Conservation (phyloP, 2,329 filamentous ascomycete genomes). For the Teratosphaeria viscida region DNA sequence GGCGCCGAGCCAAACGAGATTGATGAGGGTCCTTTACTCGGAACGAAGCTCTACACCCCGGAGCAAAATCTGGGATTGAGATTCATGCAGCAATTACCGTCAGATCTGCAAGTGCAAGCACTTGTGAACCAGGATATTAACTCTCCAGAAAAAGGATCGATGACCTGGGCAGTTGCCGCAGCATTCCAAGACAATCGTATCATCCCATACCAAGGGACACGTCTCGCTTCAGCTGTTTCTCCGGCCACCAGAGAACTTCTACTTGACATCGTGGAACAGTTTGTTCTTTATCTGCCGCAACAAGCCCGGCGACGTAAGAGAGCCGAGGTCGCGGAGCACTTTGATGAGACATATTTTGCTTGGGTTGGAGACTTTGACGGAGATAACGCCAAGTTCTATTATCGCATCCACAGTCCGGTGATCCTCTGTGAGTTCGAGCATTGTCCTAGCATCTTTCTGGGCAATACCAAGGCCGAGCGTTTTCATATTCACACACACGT, state of each 20-base stretch:
- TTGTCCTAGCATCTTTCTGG: constrained; percentile 58
- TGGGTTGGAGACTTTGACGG: constrained; percentile 65
- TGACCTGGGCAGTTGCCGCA: constrained; percentile 53
- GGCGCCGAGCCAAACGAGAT: constrained; percentile 71
- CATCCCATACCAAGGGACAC: constrained; percentile 59
- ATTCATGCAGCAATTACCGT: constrained; percentile 55
- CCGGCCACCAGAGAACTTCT: constrained; percentile 44
- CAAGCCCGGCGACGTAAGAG: constrained; percentile 46
- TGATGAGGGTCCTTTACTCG: constrained; percentile 51
- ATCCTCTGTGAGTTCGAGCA: constrained; percentile 69
- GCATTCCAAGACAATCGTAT: constrained; percentile 69
- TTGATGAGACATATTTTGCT: constrained; percentile 64
- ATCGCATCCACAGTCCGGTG: constrained; percentile 65
- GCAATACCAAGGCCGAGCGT: constrained; percentile 61
- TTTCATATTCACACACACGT: constrained; percentile 71
- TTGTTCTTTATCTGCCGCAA: constrained; percentile 56
- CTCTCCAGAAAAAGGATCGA: constrained; percentile 19
- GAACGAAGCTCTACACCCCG: constrained; percentile 55
- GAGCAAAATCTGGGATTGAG: constrained; percentile 56
- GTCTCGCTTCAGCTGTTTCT: constrained; percentile 40
- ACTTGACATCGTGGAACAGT: constrained; percentile 51
- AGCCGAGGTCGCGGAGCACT: constrained; percentile 43
- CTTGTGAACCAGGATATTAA: constrained; percentile 50
- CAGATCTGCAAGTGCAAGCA: constrained; percentile 38
- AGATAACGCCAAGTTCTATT: constrained; percentile 62